Evolutionary conservation across 75 land plant genomes (phyloP), one percentile per base, ranked within the genome.

Genomic region (Azolla pinnata): DNA sequence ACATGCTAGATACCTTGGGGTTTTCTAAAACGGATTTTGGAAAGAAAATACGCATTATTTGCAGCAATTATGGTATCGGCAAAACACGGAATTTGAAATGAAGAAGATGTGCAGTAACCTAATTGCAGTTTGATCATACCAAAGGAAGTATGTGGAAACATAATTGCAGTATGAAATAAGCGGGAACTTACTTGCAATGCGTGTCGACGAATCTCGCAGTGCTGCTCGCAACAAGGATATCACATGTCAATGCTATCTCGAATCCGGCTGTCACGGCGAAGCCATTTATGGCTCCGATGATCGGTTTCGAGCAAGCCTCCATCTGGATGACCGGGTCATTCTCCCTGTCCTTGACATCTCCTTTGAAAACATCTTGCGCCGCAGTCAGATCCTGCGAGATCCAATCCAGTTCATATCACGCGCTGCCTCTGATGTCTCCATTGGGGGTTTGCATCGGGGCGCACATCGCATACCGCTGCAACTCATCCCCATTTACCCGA

Each of bases 191-290:
- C 99, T 87, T 83, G 44, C 81, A 68, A 64, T 95, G 96, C 21
- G 99, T 90, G 56, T 95, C 99, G 31, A 95, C 71, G 69, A 95
- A 95, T 69, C 83, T 86, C 44, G 99, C 86, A 24, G 76, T 79
- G 29, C 64, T 81, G n/a, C 86, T 78, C 7, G 97, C 99, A 33
- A 95, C 60, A 29, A 89, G 54, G 4, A 95, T 58, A 70, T 90
- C 91, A 63, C 97, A 95, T 49, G 97, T 88, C 20, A 95, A 69
- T 0, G 83, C 79, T 48, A 95, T 79, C 64, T 89, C 87, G 61
- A 85, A 82, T 2, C 96, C 83, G 0, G 78, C 97, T 1, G 90
- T 90, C 29, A 87, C 77, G 0, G 85, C 88, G 46, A 75, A 83
- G 21, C 93, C 93, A 29, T 49, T 56, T 17, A 90, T 62, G 7